These are phyloP conservation scores for Boletus semigastroideus DNA, from an alignment of 1,284 basidiomycete species.

Conservation along the genomic window DNA sequence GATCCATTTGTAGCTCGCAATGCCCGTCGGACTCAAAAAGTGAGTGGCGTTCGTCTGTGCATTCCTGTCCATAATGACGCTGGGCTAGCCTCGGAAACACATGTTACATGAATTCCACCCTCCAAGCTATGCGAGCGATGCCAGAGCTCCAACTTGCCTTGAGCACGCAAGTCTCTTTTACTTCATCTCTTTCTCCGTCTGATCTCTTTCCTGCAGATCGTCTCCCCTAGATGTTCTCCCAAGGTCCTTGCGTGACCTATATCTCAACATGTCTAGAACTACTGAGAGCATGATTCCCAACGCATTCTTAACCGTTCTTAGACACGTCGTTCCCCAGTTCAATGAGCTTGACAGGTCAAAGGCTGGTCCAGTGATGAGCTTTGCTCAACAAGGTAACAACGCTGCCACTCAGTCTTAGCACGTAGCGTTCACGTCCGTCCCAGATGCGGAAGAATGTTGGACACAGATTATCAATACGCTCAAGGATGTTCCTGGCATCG, in stretches of 20 bases:
- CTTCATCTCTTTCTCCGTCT: background rate
- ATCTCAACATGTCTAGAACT: constrained; percentile 70
- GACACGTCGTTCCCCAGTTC: constrained; percentile 89
- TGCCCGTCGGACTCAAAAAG: constrained; percentile 73
- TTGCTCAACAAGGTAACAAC: constrained; percentile 83
- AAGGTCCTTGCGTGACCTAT: constrained; percentile 71
- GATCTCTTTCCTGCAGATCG: constrained; percentile 14
- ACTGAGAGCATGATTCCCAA: constrained; percentile 78
- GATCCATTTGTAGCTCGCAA: constrained; percentile 43
- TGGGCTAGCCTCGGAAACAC: constrained; percentile 74
- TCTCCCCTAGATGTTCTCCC: constrained; percentile 41
- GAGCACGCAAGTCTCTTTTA: constrained; percentile 42
- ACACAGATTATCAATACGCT: constrained; percentile 81
- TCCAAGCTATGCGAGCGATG: constrained; percentile 89
- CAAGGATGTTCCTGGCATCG: constrained; percentile 54
- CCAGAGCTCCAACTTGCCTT: constrained; percentile 83
- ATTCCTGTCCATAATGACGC: constrained; percentile 11
- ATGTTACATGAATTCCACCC: constrained; percentile 94
- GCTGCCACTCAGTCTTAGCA: background rate
- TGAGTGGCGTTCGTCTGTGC: constrained; percentile 24
- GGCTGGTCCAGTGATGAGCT: constrained; percentile 47
- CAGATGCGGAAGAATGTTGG: constrained; percentile 97
- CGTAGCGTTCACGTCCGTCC: constrained; percentile 3
- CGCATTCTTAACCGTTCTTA: constrained; percentile 70
- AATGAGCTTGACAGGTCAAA: constrained; percentile 66